Evolutionary conservation across 306 rosid genomes (phyloP).

Genomic region (Vigna reflexopilosa): DNA sequence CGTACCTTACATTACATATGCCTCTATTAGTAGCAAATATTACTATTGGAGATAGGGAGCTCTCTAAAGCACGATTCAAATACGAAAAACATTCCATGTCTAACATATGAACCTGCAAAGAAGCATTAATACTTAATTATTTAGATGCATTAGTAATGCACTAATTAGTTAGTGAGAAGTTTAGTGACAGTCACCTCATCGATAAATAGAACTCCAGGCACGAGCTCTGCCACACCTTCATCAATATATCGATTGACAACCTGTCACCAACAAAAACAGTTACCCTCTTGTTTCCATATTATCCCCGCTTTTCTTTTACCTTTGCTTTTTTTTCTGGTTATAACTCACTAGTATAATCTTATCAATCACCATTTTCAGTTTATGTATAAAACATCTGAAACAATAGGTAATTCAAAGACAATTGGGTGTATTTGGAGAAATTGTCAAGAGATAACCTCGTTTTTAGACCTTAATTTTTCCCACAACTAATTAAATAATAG

Average conservation of each 20-base stretch:
- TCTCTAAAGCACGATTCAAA: constrained; percentile 94
- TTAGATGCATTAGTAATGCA: constrained; percentile 21
- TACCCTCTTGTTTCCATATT: not conserved
- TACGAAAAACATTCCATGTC: constrained; percentile 98
- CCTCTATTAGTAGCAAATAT: constrained; percentile 99
- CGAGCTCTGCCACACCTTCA: constrained; percentile 99
- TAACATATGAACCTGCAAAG: constrained; percentile 88
- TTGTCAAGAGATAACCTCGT: not conserved
- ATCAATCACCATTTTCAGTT: constrained; percentile 22
- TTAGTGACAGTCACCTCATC: constrained; percentile 62
- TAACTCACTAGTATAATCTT: not conserved
- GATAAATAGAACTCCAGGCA: constrained; percentile 93
- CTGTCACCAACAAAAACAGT: constrained; percentile 52
- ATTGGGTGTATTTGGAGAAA: constrained; percentile 29
- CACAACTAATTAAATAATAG: constrained; percentile 25
- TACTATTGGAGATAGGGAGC: constrained; percentile 93
- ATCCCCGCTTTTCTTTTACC: constrained; percentile 7
- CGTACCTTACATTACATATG: constrained; percentile 93
- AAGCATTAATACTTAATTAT: constrained; percentile 28
- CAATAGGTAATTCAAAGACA: not conserved
- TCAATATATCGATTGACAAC: constrained; percentile 94
- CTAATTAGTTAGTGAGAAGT: constrained; percentile 11
- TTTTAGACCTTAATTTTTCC: not conserved
- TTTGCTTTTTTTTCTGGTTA: not conserved
- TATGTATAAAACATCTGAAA: constrained; percentile 13